Base-by-base conservation (phyloP, 2,329 filamentous ascomycete species). In the Penicillium thymicola region DNA sequence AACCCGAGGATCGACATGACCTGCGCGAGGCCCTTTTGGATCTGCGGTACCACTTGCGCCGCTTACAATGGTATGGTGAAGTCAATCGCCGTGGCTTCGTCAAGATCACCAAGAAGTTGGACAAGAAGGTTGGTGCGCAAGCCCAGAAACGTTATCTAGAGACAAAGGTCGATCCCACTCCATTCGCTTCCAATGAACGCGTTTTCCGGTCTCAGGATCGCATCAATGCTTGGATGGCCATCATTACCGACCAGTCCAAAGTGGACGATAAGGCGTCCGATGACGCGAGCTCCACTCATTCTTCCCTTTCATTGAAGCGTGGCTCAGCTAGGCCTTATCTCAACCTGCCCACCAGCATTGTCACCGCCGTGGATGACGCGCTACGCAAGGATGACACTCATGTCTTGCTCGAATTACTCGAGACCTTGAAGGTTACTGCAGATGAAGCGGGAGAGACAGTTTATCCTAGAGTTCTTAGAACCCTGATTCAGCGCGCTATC, bases 51-150 rank as follows among this genome's bases (percentile, higher is more conserved):
- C 90, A 95, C 70, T 77, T 97, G 64, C 85, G 94, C 58, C 97
- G 97, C 68, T 80, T 99, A 51, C 90, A 96, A 73, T 97, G 92
- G 92, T 99, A 97, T 72, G 93, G 92, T 48, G 93, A 97, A 76
- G 93, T 97, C 68, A 99, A 99, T 74, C 85, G 92, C 51, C 84
- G 90, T 62, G 94, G 94, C 2, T 99, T 99, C 69, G 85, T 95
- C 73, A 99, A 99, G 78, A 99, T 99, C 74, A 96, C 94, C 50
- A 99, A 99, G 80, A 99, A 99, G 76, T 80, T 97, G 44, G 94
- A 99, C 76, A 99, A 99, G 78, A 97, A 96, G 77, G 85, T 97
- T 3, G 82, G 85, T 44, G 85, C 86, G 4, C 83, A 87, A 49
- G 88, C 90, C 0, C 92, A 97, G 77, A 87, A 90, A 70, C 85